Evolutionary conservation across 2,329 filamentous ascomycete genomes (phyloP), one percentile per base, ranked within the genome.

Genomic region (Epichloe typhina): DNA sequence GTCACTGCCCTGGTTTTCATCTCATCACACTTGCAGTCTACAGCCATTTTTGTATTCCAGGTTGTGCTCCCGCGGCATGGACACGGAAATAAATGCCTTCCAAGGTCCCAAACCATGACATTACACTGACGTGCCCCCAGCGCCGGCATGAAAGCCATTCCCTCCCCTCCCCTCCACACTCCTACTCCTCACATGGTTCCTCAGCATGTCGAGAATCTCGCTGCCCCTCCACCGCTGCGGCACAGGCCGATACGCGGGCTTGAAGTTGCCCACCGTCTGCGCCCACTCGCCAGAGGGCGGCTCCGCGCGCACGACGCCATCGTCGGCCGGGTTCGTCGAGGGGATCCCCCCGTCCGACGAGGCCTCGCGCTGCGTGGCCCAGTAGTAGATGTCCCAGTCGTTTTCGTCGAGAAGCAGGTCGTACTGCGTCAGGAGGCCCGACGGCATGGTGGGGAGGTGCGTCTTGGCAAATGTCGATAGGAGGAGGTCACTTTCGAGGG

Each of bases 311-410:
- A 66, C 59, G 5, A 47, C 59, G 62, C 0, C 59, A 47, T 66
- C 61, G 21, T 57, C 55, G 21, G 55, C 36, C 46, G 65, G 62
- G 60, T 65, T 60, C 56, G 70, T 66, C 50, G 65, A 57, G 52
- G 79, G 73, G 49, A 73, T 66, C n/a, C n/a, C n/a, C 36, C 80
- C 56, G 55, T 67, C 65, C 47, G 72, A 66, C 48, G 72, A 66
- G 35, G 81, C 80, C 58, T 68, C 66, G 59, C 88, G 82, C 69
- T 98, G 93, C 15, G 93, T 98, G 3, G 87, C 88, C 93, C 93
- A 98, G 76, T 98, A 98, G 76, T 98, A 98, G 55, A 98, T 96
- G 66, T 98, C 93, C 93, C 93, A 98, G 72, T 98, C 93, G 69
- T 98, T 98, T 72, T 98, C 93, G 69, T 98, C 93, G 51, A 98